Base-by-base conservation (phyloP, 768 basidiomycete species). In the Agaricus sinodeliciosus region DNA sequence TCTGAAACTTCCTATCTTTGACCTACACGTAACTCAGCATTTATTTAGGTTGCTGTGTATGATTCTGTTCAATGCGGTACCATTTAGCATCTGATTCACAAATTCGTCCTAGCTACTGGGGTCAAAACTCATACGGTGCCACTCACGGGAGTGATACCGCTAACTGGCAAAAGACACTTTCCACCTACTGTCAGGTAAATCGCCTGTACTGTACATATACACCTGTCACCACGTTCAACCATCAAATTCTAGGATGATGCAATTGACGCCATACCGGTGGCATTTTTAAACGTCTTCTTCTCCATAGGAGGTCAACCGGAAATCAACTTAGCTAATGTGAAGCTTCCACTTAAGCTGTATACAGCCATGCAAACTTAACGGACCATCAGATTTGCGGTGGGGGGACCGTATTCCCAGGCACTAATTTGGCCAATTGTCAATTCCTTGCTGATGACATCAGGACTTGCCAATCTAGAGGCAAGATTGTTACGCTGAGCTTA, bases 221-320 rank as follows among this genome's bases (percentile, higher is more conserved):
- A 25, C 18, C 12, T 22, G 2, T 36, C 7, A 7, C 31, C 31
- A 11, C 31, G 7, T 31, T 7, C 7, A 18, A 19, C 18, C 31
- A 45, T 9, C 26, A 16, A 13, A 37, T 27, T 4, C 1, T 34
- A 81, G 76, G 84, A 85, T 59, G 63, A 74, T 61, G 67, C 74
- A 3, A 78, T 85, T 43, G 72, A 86, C 57, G 76, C 69, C 36
- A 69, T 86, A 44, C 84, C 84, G 0, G 52, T 86, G 42, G 83
- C 83, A 1, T 86, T 85, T 63, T 56, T 87, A 31, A 67, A 78
- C 57, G 72, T 77, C 44, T 85, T 81, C 68, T 84, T 79, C 65
- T 76, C 76, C 15, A 69, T 73, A 9, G 84, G 79, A 7, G 77
- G 76, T 49, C 60, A 77, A 7, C 85, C 84, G 3, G 74, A 77